Evolutionary conservation across 83 land plant species (phyloP).

Genomic region (Picea engelmannii): DNA sequence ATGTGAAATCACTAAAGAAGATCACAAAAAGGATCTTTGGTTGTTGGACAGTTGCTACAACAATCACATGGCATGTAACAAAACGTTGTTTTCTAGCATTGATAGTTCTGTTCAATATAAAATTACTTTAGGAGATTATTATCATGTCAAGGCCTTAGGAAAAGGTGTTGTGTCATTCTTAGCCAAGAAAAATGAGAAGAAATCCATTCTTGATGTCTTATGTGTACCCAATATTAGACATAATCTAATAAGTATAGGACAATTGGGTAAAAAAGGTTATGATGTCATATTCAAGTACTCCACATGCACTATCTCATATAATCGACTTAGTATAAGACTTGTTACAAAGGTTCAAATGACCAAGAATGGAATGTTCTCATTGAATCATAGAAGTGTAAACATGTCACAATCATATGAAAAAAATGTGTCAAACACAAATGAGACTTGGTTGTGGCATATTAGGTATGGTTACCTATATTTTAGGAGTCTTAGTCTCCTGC

Average conservation of each 20-base stretch:
- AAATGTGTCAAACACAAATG: neutral
- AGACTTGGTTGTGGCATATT: neutral
- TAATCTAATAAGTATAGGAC: neutral
- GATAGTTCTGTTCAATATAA: neutral
- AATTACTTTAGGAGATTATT: neutral
- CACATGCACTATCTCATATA: neutral
- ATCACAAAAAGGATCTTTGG: neutral
- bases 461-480: neutral
- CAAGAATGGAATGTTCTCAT: neutral
- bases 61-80: no score
- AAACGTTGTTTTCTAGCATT: no score
- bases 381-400: neutral
- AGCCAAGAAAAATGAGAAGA: neutral
- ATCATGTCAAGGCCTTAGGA: neutral
- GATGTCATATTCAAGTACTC: slow-evolving; percentile 1
- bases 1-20: neutral
- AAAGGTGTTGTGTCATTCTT: neutral
- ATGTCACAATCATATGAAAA: neutral
- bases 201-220: neutral
- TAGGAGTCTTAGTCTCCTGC: no score
- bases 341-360: neutral
- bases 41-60: neutral
- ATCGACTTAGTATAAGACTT: neutral
- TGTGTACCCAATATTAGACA: neutral
- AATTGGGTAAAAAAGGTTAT: neutral